phyloP scores from a whole-genome alignment of 495 filamentous ascomycete species.

The Mytilinidion resinicola region DNA sequence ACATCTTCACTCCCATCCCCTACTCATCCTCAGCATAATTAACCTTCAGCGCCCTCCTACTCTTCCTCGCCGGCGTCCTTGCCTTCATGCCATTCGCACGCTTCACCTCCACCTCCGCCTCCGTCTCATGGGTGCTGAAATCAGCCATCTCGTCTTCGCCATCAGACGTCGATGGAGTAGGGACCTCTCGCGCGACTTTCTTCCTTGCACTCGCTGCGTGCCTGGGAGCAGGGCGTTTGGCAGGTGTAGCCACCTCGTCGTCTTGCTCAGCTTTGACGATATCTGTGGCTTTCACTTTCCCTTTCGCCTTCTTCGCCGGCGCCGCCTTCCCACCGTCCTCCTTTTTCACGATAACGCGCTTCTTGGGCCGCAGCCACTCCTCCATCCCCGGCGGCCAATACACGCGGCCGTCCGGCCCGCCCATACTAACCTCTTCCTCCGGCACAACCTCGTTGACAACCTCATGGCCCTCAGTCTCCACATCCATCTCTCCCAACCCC shows the following conservation, averaged over 20 bases:
- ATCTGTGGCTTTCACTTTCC: constrained; percentile 1
- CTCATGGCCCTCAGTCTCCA: constrained; percentile 17
- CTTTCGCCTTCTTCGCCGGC: constrained; percentile 27
- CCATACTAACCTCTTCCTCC: constrained; percentile 78
- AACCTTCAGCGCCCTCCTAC: not conserved
- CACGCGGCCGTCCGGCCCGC: constrained; percentile 75
- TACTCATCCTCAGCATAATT: not conserved
- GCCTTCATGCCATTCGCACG: constrained; percentile 12
- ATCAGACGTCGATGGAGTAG: constrained; percentile 25
- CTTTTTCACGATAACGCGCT: constrained; percentile 62
- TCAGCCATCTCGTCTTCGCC: constrained; percentile 23
- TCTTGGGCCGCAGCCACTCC: constrained; percentile 78
- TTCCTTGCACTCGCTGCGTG: constrained; percentile 25
- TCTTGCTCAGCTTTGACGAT: constrained; percentile 3
- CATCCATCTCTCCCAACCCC: constrained; percentile 36
- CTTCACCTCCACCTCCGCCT: constrained; percentile 29
- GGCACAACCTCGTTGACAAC: constrained; percentile 35
- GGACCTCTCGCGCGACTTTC: constrained; percentile 28
- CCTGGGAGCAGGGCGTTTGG: constrained; percentile 20
- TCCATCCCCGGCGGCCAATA: constrained; percentile 91
- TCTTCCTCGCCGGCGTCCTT: constrained; percentile 11
- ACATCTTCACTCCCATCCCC: no score
- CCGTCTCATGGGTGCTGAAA: constrained; percentile 23
- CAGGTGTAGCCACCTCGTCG: constrained; percentile 2
- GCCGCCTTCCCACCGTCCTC: constrained; percentile 30